Base-by-base conservation (phyloP, 2,329 filamentous ascomycete species). In the Phialophora expanda region DNA sequence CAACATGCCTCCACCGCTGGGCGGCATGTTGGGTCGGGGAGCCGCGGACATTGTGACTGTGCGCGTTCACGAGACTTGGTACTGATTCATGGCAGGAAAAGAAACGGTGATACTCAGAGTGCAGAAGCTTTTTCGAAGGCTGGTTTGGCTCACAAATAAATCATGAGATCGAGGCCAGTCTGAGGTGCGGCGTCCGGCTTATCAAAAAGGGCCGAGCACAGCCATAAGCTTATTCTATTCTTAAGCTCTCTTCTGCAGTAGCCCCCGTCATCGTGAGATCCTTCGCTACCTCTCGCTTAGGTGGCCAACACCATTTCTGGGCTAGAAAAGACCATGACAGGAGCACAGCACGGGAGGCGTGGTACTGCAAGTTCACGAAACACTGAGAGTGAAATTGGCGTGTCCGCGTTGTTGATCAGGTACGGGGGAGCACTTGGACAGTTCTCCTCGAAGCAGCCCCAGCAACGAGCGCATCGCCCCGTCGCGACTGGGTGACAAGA, bases 151-250 rank as follows among this genome's bases (percentile, higher is more conserved):
- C 38, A 17, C 14, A 4, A 41, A 8, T 44, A 0, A 34, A 34
- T 34, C 12, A n/a, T 44, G 38, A n/a, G 38, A 5, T 17, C 14
- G 38, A n/a, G 38, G 14, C 6, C 14, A n/a, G 17, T 44, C 5
- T 17, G 12, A 41, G 38, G 38, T 17, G 38, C 38, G 38, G 38
- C 38, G 38, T 41, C 38, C 38, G 38, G 17, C 14, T 44, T n/a
- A 44, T n/a, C 38, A 44, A n/a, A n/a, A 17, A 44, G 17, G 38
- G 17, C 6, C 38, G 38, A 44, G 17, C 38, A 44, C 38, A 6
- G 38, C 17, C 38, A 44, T 44, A n/a, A 44, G 38, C 38, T 44
- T 44, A n/a, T 44, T 44, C 38, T 44, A 44, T 44, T n/a, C 38
- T 44, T 44, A n/a, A 44, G 38, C 32, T 44, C 38, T 17, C 17